Percentiles rank a stretch among this genome's conserved stretches.
Evolutionary conservation across 2,329 filamentous ascomycete species (phyloP).

Genomic region (Rutstroemia sp.): DNA sequence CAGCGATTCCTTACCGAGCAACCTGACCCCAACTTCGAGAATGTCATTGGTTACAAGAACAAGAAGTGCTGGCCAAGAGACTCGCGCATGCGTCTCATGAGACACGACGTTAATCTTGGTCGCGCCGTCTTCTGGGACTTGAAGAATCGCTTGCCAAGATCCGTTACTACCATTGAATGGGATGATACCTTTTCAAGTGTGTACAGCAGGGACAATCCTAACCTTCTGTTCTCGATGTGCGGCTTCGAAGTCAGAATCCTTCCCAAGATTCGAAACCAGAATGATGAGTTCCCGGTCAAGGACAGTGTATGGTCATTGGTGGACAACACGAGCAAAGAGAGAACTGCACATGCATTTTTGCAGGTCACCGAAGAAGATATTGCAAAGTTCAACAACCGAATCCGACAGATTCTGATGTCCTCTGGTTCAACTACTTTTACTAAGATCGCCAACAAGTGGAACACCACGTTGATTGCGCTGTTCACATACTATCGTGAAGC

Average conservation of each 20-base stretch:
- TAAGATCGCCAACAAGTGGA: constrained; percentile 99
- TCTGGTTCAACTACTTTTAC: constrained; percentile 99
- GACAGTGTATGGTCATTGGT: constrained; percentile 98
- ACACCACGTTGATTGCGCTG: constrained; percentile 90
- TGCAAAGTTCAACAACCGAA: constrained; percentile 98
- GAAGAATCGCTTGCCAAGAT: constrained; percentile 91
- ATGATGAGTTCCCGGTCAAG: constrained; percentile 94
- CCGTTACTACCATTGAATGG: constrained; percentile 97
- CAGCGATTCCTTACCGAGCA: constrained; percentile 97
- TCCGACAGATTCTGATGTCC: constrained; percentile 97
- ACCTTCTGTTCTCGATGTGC: constrained; percentile 94
- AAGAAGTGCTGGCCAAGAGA: constrained; percentile 99
- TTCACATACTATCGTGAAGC: constrained; percentile 99
- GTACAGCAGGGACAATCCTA: constrained; percentile 96
- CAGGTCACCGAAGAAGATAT: constrained; percentile 98
- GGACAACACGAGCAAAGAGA: constrained; percentile 93
- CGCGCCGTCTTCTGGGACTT: constrained; percentile 98
- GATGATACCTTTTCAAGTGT: constrained; percentile 98
- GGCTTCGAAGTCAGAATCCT: constrained; percentile 96
- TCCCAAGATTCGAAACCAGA: constrained; percentile 89
- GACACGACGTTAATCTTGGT: constrained; percentile 95
- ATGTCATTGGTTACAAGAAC: constrained; percentile 97
- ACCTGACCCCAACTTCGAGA: constrained; percentile 97
- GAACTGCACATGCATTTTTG: constrained; percentile 93
- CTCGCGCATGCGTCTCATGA: constrained; percentile 95